Percentiles rank a stretch among this genome's conserved stretches.
phyloP scores from a whole-genome alignment of 148 eudicot species.

The Rheum nobile region DNA sequence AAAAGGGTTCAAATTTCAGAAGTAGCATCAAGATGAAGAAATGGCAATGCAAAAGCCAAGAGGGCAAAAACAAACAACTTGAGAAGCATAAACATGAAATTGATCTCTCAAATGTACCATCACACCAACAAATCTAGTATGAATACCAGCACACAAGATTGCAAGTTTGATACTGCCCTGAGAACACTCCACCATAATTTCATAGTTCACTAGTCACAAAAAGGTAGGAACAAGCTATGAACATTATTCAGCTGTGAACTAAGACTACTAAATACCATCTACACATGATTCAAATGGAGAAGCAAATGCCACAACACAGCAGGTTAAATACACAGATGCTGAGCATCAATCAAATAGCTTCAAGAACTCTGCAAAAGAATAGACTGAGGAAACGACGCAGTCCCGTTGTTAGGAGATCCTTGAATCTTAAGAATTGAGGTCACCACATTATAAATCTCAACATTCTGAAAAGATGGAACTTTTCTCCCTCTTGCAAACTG shows the following conservation, averaged over 20 bases:
- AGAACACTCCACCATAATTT: background rate
- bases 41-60: background rate
- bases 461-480: slow-evolving; percentile 81
- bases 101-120: too few relatives aligned
- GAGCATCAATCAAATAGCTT: background rate
- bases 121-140: too few relatives aligned
- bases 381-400: slow-evolving; percentile 34
- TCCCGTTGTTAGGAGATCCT: slow-evolving; percentile 78
- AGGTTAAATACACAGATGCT: background rate
- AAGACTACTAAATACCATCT: background rate
- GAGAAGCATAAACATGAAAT: background rate
- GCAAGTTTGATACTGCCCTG: too few relatives aligned
- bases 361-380: slow-evolving; percentile 42
- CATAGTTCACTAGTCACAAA: background rate
- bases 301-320: background rate
- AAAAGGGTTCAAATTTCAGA: too few relatives aligned
- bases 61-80: background rate
- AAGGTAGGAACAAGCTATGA: background rate
- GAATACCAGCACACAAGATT: too few relatives aligned
- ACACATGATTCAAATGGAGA: background rate
- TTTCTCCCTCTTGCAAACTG: slow-evolving; percentile 54
- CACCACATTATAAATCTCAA: slow-evolving; percentile 68
- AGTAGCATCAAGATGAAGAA: background rate
- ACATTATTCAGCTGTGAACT: background rate
- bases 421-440: slow-evolving; percentile 51